Evolutionary conservation across 2,329 filamentous ascomycete genomes (phyloP).

Genomic region (Fusarium algeriense): DNA sequence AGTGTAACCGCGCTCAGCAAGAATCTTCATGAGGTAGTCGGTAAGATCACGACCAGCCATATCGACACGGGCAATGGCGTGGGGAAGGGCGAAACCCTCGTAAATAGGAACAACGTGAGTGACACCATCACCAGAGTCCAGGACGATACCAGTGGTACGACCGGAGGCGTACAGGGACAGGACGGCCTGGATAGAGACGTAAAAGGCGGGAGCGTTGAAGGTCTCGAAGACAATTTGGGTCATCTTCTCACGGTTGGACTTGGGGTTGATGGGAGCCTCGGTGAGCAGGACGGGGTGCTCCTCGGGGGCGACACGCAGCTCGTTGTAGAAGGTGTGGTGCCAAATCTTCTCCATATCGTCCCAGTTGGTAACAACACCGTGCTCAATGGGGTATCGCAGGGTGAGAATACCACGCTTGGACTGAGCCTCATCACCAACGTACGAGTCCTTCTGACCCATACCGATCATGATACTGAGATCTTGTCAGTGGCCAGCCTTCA

Average conservation of each 20-base stretch:
- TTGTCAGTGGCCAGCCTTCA: constrained; percentile 32
- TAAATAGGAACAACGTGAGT: constrained; percentile 99
- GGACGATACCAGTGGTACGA: constrained; percentile 99
- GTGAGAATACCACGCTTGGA: constrained; percentile 99
- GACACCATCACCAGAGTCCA: constrained; percentile 99
- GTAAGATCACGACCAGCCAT: constrained; percentile 99
- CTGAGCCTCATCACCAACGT: constrained; percentile 99
- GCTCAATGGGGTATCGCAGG: constrained; percentile 99
- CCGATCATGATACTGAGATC: constrained; percentile 96
- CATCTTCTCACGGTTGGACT: constrained; percentile 99
- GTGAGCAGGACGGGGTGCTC: constrained; percentile 99
- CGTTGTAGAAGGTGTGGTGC: constrained; percentile 99
- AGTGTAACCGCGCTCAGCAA: constrained; percentile 98
- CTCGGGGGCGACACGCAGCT: constrained; percentile 99
- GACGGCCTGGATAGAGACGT: constrained; percentile 99
- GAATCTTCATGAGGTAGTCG: constrained; percentile 99
- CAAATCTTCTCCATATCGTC: constrained; percentile 99
- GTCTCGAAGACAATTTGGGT: constrained; percentile 99
- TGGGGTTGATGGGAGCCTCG: constrained; percentile 99
- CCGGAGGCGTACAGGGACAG: constrained; percentile 99
- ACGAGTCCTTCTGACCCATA: constrained; percentile 99
- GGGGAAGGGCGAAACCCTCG: constrained; percentile 99
- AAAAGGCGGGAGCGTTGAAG: constrained; percentile 99
- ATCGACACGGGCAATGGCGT: constrained; percentile 99
- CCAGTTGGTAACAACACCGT: constrained; percentile 99